Conservation (phyloP, 768 basidiomycete genomes). For the Multifurca ochricompacta region DNA sequence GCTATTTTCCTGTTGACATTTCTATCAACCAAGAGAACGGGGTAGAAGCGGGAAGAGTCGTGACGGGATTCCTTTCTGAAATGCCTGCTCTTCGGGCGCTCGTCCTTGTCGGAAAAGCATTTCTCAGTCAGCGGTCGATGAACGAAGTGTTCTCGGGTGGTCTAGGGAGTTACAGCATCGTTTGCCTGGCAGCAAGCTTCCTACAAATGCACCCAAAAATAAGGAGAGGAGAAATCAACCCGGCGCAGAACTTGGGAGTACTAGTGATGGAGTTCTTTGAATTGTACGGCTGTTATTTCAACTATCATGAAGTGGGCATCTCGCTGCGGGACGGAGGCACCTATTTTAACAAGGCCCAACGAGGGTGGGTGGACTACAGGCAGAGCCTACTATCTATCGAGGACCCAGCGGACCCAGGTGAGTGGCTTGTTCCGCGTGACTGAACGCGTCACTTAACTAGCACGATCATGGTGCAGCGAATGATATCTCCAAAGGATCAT, state of each 20-base stretch:
- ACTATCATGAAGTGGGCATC: slow-evolving; percentile 85
- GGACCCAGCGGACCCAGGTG: slow-evolving; percentile 85
- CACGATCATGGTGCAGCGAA: slow-evolving; percentile 49
- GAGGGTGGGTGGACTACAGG: slow-evolving; percentile 72
- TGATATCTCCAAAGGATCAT: slow-evolving; percentile 88
- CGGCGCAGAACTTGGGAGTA: slow-evolving; percentile 85
- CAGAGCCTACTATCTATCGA: slow-evolving; percentile 74
- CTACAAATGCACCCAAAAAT: slow-evolving; percentile 98
- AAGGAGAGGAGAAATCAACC: slow-evolving; percentile 78
- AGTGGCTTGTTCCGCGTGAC: slow-evolving; percentile 29
- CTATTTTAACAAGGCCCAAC: slow-evolving; percentile 74
- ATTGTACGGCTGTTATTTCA: slow-evolving; percentile 87
- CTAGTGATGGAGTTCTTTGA: slow-evolving; percentile 96
- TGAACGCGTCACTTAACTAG: background rate
- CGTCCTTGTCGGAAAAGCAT: slow-evolving; percentile 84
- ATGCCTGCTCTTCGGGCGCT: slow-evolving; percentile 76
- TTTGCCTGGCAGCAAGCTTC: slow-evolving; percentile 89
- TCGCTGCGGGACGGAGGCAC: slow-evolving; percentile 81
- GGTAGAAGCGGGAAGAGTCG: slow-evolving; percentile 64
- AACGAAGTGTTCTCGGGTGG: slow-evolving; percentile 99
- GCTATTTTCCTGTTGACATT: slow-evolving; percentile 85
- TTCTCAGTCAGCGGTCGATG: slow-evolving; percentile 83
- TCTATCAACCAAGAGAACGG: slow-evolving; percentile 90
- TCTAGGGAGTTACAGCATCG: slow-evolving; percentile 88
- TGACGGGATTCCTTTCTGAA: slow-evolving; percentile 70